A percentile compares a stretch with the other conserved stretches of the same genome.
Evolutionary conservation across 805 yeast genomes (phyloP).

Genomic region (Saccharomycopsis amapae): DNA sequence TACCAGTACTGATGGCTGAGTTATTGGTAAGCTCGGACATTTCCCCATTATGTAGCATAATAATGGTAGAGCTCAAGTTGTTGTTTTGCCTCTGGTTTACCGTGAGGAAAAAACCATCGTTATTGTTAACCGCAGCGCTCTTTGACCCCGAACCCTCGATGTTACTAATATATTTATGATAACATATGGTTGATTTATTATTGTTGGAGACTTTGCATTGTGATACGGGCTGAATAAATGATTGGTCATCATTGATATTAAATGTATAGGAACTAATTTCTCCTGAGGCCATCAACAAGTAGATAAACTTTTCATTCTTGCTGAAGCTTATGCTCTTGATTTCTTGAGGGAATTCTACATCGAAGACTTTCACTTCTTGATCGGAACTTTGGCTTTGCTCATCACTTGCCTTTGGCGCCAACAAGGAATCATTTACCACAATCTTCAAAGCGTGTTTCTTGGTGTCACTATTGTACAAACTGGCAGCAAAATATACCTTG

Average conservation of each 20-base stretch:
- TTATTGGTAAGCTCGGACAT: conserved; percentile 8
- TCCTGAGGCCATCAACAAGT: conserved; percentile 4
- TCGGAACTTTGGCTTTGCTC: not conserved
- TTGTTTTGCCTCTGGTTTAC: not conserved
- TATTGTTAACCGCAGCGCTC: too few species aligned
- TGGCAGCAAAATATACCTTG: conserved; percentile 11
- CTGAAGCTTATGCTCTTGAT: conserved; percentile 8
- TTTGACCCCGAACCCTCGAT: too few species aligned
- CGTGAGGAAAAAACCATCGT: conserved; percentile 10
- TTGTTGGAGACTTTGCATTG: too few species aligned
- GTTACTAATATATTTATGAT: too few species aligned
- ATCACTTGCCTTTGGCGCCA: too few species aligned
- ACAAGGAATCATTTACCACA: conserved; percentile 10
- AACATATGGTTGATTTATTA: too few species aligned
- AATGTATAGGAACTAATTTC: conserved; percentile 4
- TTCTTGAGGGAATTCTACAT: conserved; percentile 7
- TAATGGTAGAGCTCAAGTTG: not conserved
- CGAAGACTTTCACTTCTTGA: not conserved
- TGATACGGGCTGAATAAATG: too few species aligned
- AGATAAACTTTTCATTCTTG: conserved; percentile 10
- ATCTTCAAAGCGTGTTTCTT: conserved; percentile 15
- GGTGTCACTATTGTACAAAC: conserved; percentile 8
- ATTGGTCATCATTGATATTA: not conserved
- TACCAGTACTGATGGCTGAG: too few species aligned
- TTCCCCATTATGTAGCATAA: conserved; percentile 1